phyloP scores from a whole-genome alignment of 768 basidiomycete genomes.

The Phlebiopsis gigantea region DNA sequence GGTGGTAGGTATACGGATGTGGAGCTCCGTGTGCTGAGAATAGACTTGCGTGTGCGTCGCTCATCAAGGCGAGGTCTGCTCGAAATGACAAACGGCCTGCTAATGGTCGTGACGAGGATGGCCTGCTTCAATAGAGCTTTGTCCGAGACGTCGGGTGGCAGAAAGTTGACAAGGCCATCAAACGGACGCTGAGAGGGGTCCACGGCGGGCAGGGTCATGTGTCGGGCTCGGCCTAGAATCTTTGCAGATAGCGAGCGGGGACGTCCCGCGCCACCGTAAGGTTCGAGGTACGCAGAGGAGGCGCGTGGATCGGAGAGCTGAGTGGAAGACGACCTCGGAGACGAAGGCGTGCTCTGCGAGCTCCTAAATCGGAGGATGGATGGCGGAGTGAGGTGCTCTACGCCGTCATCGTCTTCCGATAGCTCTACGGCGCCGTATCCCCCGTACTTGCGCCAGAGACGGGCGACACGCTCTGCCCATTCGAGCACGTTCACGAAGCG shows the following conservation, averaged over 20 bases:
- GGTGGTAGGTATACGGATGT: conserved; percentile 18
- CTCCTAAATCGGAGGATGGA: conserved; percentile 16
- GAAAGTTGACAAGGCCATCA: conserved; percentile 35
- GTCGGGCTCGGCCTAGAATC: conserved; percentile 8
- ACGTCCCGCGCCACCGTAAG: conserved; percentile 10
- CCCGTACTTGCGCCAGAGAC: conserved; percentile 31
- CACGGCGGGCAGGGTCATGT: conserved; percentile 17
- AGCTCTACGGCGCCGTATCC: conserved; percentile 24
- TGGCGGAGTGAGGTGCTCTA: conserved; percentile 22
- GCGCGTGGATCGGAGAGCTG: conserved; percentile 13
- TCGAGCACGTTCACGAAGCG: conserved; percentile 32
- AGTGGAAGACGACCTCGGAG: conserved; percentile 17
- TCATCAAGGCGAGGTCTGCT: conserved; percentile 6
- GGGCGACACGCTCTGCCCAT: conserved; percentile 35
- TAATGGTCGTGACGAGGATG: conserved; percentile 36
- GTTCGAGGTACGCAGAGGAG: conserved; percentile 5
- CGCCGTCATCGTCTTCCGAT: conserved; percentile 20
- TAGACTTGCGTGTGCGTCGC: conserved; percentile 6
- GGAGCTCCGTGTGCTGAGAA: conserved; percentile 8
- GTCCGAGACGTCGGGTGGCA: conserved; percentile 25
- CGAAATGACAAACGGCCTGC: conserved; percentile 30
- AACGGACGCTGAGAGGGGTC: conserved; percentile 32
- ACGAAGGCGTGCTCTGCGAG: conserved; percentile 19
- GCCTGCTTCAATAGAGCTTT: conserved; percentile 32
- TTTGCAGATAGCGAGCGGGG: conserved; percentile 11